Base-by-base conservation (phyloP, 1,139 yeast genomes). In the Suhomyces atakaporum region DNA sequence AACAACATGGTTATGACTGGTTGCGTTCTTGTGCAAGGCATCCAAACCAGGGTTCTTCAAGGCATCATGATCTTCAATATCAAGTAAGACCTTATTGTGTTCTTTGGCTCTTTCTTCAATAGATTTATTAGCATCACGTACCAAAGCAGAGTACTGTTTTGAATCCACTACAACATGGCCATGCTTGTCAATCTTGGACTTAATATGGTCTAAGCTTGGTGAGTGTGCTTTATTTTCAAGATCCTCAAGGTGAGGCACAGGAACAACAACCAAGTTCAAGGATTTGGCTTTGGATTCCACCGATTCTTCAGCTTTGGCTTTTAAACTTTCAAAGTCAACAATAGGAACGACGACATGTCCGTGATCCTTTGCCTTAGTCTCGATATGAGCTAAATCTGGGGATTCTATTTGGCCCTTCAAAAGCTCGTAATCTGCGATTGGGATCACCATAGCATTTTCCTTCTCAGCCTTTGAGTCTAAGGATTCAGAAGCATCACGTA, bases 151-250 rank as follows among this genome's bases (percentile, higher is more conserved):
- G n/a, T 39, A 35, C 1, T 32, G 34, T 3, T 20, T 21, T 6
- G 36, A 18, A 5, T 31, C 40, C 9, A 45, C 35, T 15, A 33
- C 39, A 31, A 27, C 30, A 22, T 51, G 51, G 15, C 54, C 61
- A 36, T 51, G 53, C 1, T 25, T 28, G 29, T 39, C 40, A 7
- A 63, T 58, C 29, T 48, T 39, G 5, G 45, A 39, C 9, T 41
- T 39, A 5, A 67, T 29, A 30, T 56, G 58, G 0, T 49, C 56
- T 27, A 59, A 29, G 1, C 49, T 24, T 3, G 67, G 68, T 5
- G 35, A 32, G 7, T 40, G 28, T n/a, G 47, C 45, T 15, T 36
- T 33, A 3, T 26, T 18, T 3, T 45, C 38, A 35, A 33, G 14
- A 22, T 31, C 37, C 2, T 46, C 34, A 23, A 45, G 47, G n/a